A percentile compares a stretch with the other conserved stretches of the same genome.
These are phyloP conservation scores for Tephrocybe sp. DNA, from an alignment of 768 basidiomycete species.

Conservation along the genomic window DNA sequence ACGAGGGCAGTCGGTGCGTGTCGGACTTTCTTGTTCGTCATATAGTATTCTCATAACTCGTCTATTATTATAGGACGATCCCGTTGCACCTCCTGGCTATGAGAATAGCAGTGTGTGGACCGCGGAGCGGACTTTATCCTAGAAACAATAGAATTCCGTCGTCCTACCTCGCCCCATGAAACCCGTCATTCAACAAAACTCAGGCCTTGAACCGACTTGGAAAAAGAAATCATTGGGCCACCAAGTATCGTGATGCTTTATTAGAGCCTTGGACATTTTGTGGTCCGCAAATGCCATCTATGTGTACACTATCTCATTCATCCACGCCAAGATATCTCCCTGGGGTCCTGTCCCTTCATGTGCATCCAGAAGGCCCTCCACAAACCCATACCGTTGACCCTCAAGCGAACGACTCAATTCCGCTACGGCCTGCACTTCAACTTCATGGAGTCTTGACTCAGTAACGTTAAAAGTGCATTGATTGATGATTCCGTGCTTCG, in stretches of 20 bases:
- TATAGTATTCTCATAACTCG: background rate
- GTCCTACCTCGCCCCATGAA: background rate
- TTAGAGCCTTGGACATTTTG: background rate
- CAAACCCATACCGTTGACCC: slow-evolving; percentile 35
- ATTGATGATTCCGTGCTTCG: slow-evolving; percentile 66
- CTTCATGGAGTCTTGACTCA: slow-evolving; percentile 16
- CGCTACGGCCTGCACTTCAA: slow-evolving; percentile 1
- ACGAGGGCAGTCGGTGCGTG: slow-evolving; percentile 81
- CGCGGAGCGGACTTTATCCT: slow-evolving; percentile 48
- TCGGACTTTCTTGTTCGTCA: background rate
- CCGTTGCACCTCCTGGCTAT: slow-evolving; percentile 66
- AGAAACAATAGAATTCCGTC: slow-evolving; percentile 25
- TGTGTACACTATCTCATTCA: slow-evolving; percentile 11
- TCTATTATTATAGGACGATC: slow-evolving; percentile 49
- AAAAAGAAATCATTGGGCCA: too few species aligned
- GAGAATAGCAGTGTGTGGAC: slow-evolving; percentile 74
- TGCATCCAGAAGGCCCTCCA: slow-evolving; percentile 10
- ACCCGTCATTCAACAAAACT: background rate
- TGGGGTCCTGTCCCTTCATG: slow-evolving; percentile 9
- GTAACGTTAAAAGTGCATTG: slow-evolving; percentile 36
- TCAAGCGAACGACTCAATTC: slow-evolving; percentile 16
- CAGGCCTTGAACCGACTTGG: too few species aligned
- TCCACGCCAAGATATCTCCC: slow-evolving; percentile 19
- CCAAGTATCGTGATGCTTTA: too few species aligned
- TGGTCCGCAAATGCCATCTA: slow-evolving; percentile 2